Conservation (phyloP, 352 stramenopile genomes). For the Blastocystis sp. region DNA sequence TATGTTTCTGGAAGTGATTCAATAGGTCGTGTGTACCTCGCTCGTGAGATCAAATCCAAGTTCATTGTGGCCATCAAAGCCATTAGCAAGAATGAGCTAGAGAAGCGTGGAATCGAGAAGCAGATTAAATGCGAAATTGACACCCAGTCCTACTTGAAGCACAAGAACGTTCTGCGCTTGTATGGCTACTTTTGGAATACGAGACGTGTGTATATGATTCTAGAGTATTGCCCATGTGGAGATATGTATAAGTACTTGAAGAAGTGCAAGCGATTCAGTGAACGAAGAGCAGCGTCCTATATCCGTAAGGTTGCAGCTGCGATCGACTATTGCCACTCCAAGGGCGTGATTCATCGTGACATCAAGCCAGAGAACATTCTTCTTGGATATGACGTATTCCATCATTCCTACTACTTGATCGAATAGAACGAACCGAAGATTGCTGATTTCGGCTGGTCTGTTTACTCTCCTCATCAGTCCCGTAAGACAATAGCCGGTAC, state of each 20-base stretch:
- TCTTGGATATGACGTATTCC: conserved; percentile 83
- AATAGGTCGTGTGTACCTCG: conserved; percentile 89
- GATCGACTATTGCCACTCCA: conserved; percentile 95
- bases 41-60: conserved; percentile 93
- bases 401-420: not conserved
- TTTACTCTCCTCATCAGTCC: conserved; percentile 96
- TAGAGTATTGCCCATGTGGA: conserved; percentile 95
- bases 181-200: conserved; percentile 98
- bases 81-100: conserved; percentile 94
- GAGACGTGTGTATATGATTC: conserved; percentile 98
- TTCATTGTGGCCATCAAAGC: conserved; percentile 99
- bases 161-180: conserved; percentile 94
- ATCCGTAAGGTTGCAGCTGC: conserved; percentile 90
- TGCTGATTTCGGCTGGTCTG: conserved; percentile 98
- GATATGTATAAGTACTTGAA: conserved; percentile 98
- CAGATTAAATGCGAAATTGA: conserved; percentile 98
- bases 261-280: conserved; percentile 87
- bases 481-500: conserved; percentile 98
- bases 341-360: conserved; percentile 98
- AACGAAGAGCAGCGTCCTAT: conserved; percentile 89
- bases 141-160: conserved; percentile 96
- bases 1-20: not conserved
- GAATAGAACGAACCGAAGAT: conserved; percentile 93
- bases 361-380: conserved; percentile 99
- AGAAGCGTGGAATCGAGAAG: conserved; percentile 95